Evolutionary conservation across 2,329 filamentous ascomycete species (phyloP).

Genomic region (Ophiostoma perfectum): DNA sequence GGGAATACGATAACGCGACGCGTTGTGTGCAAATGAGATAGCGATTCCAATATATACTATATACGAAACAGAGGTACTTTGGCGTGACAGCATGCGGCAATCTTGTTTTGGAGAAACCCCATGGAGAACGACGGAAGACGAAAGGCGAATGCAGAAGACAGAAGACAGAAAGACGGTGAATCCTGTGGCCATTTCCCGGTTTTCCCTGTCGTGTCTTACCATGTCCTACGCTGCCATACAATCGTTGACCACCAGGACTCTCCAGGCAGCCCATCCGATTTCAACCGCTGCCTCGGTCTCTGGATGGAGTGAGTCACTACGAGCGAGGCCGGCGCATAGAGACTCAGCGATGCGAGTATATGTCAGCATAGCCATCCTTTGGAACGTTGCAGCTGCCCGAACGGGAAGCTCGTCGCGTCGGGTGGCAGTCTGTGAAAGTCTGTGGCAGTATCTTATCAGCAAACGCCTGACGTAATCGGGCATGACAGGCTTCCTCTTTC

Average conservation of each 20-base stretch:
- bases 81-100: background rate
- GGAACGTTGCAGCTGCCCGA: background rate
- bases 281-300: background rate
- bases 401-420: background rate
- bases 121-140: background rate
- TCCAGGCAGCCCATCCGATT: no score
- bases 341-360: background rate
- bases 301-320: background rate
- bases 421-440: no score
- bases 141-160: background rate
- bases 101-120: background rate
- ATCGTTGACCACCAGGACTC: no score
- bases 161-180: background rate
- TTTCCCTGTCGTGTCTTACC: background rate
- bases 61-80: background rate
- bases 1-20: background rate
- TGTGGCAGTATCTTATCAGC: no score
- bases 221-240: no score
- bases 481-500: no score
- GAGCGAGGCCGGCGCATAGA: background rate
- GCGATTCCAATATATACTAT: background rate
- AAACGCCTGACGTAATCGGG: no score
- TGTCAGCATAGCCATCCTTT: background rate
- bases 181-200: background rate
- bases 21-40: background rate